Evolutionary conservation across 1,139 yeast species (phyloP), one percentile per base, ranked within the genome.

Genomic region (Wickerhamomyces sp.): DNA sequence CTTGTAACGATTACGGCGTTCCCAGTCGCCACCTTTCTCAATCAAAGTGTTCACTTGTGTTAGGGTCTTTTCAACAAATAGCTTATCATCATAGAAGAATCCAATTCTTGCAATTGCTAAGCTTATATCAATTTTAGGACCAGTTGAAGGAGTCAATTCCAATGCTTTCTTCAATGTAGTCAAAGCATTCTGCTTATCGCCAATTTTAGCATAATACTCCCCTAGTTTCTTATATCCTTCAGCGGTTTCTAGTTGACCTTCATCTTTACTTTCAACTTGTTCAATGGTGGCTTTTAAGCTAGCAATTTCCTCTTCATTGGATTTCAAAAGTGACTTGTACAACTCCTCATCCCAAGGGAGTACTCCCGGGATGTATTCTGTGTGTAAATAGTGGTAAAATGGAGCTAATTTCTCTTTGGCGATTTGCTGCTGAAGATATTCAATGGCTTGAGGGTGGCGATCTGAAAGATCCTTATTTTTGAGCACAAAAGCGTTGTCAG

Each of bases 11-110:
- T 94, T 92, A 58, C 96, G 80, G 63, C 98, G 86, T 65, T 94
- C 98, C 98, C 99, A 92, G 61, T 92, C 99, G 44, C 98, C 98
- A 38, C 98, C 98, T 56, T 88, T 84, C 55, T 92, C 98, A 56
- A 92, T 88, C 58, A 87, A 69, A 32, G 68, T 60, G 56, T 84
- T 79, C 30, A 83, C 78, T 51, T 81, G 81, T 42, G 84, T 95
- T 54, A 94, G 73, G 58, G 83, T 81, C 55, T 81, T 79, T 43
- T 81, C 75, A 33, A 86, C 85, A 50, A 76, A 77, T 13, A 68
- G 66, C 56, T 79, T 81, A 65, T 92, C 96, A 56, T 80, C 80
- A 61, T 76, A 92, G 64, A 92, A 90, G 58, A 89, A 82, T 19
- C 95, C 97, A 44, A 94, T 67, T 58, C 98, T 78, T 15, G 90